Percentiles rank a stretch among this genome's conserved stretches.
Conservation (phyloP, 345 rosid species). For the Xanthoceras sorbifolium region DNA sequence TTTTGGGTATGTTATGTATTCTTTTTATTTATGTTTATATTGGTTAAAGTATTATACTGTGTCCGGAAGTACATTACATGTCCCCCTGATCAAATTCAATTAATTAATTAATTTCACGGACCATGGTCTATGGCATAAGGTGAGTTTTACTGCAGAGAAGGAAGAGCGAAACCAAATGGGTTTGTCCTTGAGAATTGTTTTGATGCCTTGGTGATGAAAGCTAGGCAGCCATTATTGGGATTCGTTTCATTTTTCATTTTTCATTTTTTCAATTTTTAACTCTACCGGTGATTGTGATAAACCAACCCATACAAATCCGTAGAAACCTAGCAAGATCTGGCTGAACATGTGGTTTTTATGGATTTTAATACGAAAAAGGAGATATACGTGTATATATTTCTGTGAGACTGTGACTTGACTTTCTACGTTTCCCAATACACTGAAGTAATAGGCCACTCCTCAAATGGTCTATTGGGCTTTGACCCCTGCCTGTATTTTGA, state of each 20-base stretch:
- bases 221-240: conserved; percentile 29
- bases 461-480: no score
- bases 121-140: no score
- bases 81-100: no score
- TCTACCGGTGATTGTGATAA: neutral
- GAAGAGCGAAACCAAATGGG: neutral
- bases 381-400: neutral
- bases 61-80: neutral
- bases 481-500: no score
- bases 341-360: neutral
- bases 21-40: neutral
- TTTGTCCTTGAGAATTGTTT: conserved; percentile 6
- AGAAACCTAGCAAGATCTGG: neutral
- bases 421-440: neutral
- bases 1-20: neutral
- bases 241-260: conserved; percentile 23
- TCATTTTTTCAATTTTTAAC: neutral
- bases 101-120: no score
- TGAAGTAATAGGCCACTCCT: no score
- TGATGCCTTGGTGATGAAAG: conserved; percentile 21
- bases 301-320: neutral
- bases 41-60: neutral
- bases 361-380: no score
- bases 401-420: neutral
- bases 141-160: no score